phyloP scores from a whole-genome alignment of 2,329 filamentous ascomycete species.

The Pleoardoris graminearum region DNA sequence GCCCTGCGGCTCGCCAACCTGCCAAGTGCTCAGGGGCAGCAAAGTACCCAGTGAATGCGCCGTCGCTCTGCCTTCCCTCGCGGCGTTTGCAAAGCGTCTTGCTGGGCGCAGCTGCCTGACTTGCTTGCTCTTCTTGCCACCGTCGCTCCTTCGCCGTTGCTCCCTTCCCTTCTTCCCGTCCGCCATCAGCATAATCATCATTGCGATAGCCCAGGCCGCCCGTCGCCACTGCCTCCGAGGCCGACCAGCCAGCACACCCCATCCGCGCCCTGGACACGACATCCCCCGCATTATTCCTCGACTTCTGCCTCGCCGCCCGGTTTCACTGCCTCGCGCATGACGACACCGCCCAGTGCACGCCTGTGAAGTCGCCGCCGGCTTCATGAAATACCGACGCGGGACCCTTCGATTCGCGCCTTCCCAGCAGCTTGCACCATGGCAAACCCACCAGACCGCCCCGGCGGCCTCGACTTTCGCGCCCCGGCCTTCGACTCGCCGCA shows the following conservation, averaged over 20 bases:
- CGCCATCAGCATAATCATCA: conserved; percentile 3
- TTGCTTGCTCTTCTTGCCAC: background rate
- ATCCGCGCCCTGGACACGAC: conserved; percentile 8
- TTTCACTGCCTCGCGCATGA: conserved; percentile 37
- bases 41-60: background rate
- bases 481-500: conserved; percentile 36
- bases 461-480: conserved; percentile 39
- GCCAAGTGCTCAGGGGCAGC: conserved; percentile 8
- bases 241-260: conserved; percentile 5
- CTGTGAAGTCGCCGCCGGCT: conserved; percentile 17
- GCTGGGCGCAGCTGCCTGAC: conserved; percentile 1
- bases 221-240: background rate
- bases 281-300: conserved; percentile 21
- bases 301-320: conserved; percentile 30
- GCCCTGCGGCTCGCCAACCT: background rate
- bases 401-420: conserved; percentile 7
- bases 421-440: conserved; percentile 31
- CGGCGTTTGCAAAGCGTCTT: conserved; percentile 8
- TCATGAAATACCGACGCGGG: conserved; percentile 23
- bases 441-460: conserved; percentile 36
- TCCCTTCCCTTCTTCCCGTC: conserved; percentile 10
- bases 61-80: conserved; percentile 2
- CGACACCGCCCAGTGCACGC: conserved; percentile 28
- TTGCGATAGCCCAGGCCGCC: conserved; percentile 8
- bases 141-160: conserved; percentile 40